Conservation (phyloP, 176 grass and related monocot genomes). For the Poa pratensis region DNA sequence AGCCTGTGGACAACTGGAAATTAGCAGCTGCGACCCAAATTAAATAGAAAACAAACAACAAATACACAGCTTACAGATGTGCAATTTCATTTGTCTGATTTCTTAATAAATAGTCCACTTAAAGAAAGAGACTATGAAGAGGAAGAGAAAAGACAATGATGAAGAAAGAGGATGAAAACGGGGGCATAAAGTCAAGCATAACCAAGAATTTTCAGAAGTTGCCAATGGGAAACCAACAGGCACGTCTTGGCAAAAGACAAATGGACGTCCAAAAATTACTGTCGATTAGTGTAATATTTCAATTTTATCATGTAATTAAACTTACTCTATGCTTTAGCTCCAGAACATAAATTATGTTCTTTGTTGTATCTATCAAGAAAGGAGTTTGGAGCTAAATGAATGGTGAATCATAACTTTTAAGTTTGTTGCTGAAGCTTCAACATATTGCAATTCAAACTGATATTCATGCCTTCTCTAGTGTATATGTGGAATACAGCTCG, state of each 20-base stretch:
- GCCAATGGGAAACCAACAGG: constrained; percentile 24
- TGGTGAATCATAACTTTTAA: constrained; percentile 9
- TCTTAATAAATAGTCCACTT: constrained; percentile 48
- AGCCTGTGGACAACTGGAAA: constrained; percentile 34
- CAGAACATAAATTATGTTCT: constrained; percentile 22
- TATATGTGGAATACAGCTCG: constrained; percentile 26
- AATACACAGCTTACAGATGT: constrained; percentile 39
- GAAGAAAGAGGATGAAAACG: not conserved
- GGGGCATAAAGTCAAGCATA: constrained; percentile 46
- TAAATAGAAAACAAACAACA: constrained; percentile 36
- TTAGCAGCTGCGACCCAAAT: constrained; percentile 7
- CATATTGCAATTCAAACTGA: constrained; percentile 1
- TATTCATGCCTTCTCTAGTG: constrained; percentile 18
- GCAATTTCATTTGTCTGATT: constrained; percentile 6
- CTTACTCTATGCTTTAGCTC: constrained; percentile 6
- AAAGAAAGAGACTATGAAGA: constrained; percentile 20
- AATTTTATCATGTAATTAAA: constrained; percentile 19
- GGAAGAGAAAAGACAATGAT: constrained; percentile 29
- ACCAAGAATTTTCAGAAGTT: constrained; percentile 49
- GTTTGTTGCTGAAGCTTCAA: constrained; percentile 28
- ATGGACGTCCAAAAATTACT: constrained; percentile 21
- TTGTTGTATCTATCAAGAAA: constrained; percentile 23
- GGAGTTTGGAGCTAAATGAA: constrained; percentile 24
- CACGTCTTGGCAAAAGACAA: not conserved
- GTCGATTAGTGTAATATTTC: constrained; percentile 25